These are phyloP conservation scores for Kwoniella mangroviensis DNA, from an alignment of 768 basidiomycete species.

Conservation along the genomic window DNA sequence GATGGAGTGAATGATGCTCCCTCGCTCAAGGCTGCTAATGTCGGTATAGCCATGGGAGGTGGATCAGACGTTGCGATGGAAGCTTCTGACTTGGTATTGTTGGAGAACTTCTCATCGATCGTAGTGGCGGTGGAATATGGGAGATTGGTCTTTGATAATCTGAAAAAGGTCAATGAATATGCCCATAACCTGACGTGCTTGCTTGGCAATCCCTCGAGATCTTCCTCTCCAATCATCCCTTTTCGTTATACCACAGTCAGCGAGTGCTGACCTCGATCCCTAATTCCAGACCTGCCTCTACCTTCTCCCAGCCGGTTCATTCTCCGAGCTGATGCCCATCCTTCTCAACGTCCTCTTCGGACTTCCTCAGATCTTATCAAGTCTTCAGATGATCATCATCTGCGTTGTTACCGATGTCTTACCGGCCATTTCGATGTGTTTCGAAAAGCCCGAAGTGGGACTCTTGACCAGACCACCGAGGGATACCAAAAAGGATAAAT, in stretches of 20 bases:
- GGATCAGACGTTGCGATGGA: conserved; percentile 59
- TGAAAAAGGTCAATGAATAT: conserved; percentile 56
- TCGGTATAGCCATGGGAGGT: conserved; percentile 67
- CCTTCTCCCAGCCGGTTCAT: conserved; percentile 59
- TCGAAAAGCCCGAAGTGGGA: conserved; percentile 69
- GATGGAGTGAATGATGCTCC: conserved; percentile 63
- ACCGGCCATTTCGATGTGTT: conserved; percentile 64
- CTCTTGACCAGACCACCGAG: conserved; percentile 66
- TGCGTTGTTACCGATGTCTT: conserved; percentile 67
- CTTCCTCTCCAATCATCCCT: too few species aligned
- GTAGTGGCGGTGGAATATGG: conserved; percentile 52
- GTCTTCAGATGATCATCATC: conserved; percentile 64
- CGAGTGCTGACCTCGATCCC: neutral
- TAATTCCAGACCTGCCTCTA: conserved; percentile 38
- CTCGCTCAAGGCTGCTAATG: conserved; percentile 62
- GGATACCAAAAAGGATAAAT: conserved; percentile 65
- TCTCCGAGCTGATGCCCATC: conserved; percentile 69
- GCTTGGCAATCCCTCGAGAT: neutral
- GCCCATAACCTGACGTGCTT: neutral
- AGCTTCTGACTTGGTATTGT: conserved; percentile 58
- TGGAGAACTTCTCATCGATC: conserved; percentile 58
- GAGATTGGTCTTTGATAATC: conserved; percentile 69
- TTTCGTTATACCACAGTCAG: too few species aligned
- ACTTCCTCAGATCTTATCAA: conserved; percentile 66
- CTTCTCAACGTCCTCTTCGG: conserved; percentile 65